Evolutionary conservation across 2,329 filamentous ascomycete genomes (phyloP).

Genomic region (Botrytis sinoallii): DNA sequence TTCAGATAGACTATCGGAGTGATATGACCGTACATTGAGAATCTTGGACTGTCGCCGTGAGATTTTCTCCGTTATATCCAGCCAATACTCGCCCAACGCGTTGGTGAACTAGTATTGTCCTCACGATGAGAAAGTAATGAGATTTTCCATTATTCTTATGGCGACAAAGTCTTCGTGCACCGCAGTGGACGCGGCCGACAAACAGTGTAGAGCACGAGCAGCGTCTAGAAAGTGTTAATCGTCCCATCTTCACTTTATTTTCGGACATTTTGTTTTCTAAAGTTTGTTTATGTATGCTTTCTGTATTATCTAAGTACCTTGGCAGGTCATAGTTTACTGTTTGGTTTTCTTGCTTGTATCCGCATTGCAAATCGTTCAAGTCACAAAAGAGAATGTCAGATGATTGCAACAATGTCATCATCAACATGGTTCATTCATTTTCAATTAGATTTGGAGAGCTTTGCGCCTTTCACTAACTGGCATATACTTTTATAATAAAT

Average conservation of each 20-base stretch:
- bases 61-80: neutral
- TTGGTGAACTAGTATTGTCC: neutral
- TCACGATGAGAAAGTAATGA: neutral
- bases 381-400: neutral
- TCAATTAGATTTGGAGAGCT: neutral
- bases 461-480: neutral
- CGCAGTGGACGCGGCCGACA: too few species aligned
- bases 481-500: neutral
- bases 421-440: neutral
- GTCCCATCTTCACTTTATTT: neutral
- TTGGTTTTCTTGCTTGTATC: neutral
- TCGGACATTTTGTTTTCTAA: neutral
- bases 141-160: neutral
- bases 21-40: neutral
- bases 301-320: neutral
- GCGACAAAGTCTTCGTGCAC: too few species aligned
- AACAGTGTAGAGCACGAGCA: too few species aligned
- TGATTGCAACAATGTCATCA: neutral
- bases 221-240: neutral
- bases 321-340: neutral
- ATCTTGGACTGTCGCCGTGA: neutral
- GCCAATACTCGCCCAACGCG: accelerated
- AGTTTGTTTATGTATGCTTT: too few species aligned
- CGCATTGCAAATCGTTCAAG: neutral
- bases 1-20: too few species aligned